Percentiles rank a stretch among this genome's conserved stretches.
These are phyloP conservation scores for Citrus inodora DNA, from an alignment of 345 rosid genomes.

Conservation along the genomic window DNA sequence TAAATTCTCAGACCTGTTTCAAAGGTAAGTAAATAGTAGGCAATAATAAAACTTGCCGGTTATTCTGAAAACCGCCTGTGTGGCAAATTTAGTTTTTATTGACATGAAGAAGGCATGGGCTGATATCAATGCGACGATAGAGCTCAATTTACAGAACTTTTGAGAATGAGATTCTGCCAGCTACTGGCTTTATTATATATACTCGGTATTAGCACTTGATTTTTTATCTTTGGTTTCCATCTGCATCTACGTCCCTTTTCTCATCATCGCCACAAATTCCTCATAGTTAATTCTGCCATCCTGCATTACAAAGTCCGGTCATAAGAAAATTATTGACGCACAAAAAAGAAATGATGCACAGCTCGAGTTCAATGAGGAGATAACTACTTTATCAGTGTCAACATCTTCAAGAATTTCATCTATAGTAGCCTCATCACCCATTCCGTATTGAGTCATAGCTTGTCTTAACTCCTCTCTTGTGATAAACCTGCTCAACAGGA, in stretches of 20 bases:
- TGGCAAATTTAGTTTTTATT: neutral
- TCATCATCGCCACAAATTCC: conserved; percentile 77
- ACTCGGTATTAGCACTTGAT: neutral
- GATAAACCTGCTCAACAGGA: conserved; percentile 42
- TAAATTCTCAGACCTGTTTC: no score
- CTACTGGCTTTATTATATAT: neutral
- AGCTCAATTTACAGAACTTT: neutral
- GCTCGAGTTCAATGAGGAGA: neutral
- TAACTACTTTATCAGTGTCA: conserved; percentile 64
- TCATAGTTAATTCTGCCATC: conserved; percentile 76
- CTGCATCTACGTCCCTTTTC: conserved; percentile 45
- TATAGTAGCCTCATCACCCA: conserved; percentile 77
- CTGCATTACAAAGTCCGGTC: conserved; percentile 20
- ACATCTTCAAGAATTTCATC: conserved; percentile 80
- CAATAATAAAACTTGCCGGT: neutral
- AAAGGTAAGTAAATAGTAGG: no score
- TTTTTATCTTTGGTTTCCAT: conserved; percentile 2
- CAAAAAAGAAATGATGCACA: neutral
- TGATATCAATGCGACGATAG: neutral
- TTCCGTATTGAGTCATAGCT: conserved; percentile 63
- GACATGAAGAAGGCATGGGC: neutral
- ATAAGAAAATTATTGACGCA: neutral
- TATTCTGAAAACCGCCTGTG: neutral
- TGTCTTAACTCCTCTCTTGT: conserved; percentile 84
- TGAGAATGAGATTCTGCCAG: neutral